phyloP scores from a whole-genome alignment of 2,329 filamentous ascomycete genomes.

The Beauveria scarabaeidicola region DNA sequence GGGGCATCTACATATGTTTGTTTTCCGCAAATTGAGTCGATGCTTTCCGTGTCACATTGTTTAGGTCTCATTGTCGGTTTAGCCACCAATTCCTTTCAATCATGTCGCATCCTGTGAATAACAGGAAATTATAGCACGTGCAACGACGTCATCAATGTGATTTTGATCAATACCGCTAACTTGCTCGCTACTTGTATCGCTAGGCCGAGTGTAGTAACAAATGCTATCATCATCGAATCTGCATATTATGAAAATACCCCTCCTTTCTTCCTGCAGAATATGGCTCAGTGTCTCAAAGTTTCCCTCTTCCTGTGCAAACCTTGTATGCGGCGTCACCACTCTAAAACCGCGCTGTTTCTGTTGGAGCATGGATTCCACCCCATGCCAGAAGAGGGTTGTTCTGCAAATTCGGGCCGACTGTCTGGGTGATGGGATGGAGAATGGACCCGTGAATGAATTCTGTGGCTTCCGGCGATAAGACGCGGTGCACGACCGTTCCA shows the following conservation, averaged over 20 bases:
- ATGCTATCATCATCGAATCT: neutral
- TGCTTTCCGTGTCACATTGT: neutral
- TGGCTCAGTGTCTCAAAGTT: neutral
- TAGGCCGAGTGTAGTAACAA: neutral
- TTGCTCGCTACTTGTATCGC: neutral
- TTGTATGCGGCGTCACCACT: neutral
- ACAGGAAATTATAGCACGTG: neutral
- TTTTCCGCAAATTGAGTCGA: slow-evolving; percentile 30
- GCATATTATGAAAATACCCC: neutral
- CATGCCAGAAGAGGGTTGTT: neutral
- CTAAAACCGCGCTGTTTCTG: neutral
- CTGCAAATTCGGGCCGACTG: neutral
- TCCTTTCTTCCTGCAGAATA: neutral
- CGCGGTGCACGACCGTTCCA: slow-evolving; percentile 1
- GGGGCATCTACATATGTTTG: slow-evolving; percentile 69
- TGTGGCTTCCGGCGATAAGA: neutral
- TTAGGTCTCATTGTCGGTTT: neutral
- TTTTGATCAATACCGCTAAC: neutral
- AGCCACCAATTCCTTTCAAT: neutral
- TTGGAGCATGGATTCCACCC: neutral
- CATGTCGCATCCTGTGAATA: neutral
- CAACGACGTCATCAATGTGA: neutral
- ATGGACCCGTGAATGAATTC: neutral
- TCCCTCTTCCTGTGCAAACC: neutral
- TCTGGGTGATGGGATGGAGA: neutral